A percentile compares a stretch with the other conserved stretches of the same genome.
These are phyloP conservation scores for Erythrophleum fordii DNA, from an alignment of 306 rosid genomes.

Conservation along the genomic window DNA sequence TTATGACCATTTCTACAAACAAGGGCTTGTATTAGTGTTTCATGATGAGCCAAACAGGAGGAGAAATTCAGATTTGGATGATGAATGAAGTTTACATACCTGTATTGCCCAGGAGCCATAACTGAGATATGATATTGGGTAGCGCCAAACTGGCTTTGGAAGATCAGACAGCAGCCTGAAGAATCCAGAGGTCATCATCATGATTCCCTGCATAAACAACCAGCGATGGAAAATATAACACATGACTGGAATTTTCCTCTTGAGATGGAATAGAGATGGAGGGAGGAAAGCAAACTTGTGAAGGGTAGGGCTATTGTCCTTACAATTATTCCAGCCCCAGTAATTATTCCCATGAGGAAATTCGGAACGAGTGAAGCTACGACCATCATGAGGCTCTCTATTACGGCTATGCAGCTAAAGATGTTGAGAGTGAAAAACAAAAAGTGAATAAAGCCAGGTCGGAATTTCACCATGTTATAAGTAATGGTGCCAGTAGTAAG, in stretches of 20 bases:
- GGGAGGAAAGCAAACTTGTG: background rate
- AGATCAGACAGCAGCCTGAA: constrained; percentile 66
- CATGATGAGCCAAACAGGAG: background rate
- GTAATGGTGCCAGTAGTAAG: constrained; percentile 71
- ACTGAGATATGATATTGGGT: constrained; percentile 67
- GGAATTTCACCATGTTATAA: constrained; percentile 78
- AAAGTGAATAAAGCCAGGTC: constrained; percentile 67
- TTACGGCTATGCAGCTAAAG: constrained; percentile 72
- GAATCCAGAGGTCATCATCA: constrained; percentile 92
- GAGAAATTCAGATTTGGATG: constrained; percentile 2
- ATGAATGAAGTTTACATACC: constrained; percentile 39
- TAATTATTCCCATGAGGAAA: constrained; percentile 94
- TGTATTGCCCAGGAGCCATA: constrained; percentile 69
- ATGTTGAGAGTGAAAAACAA: constrained; percentile 75
- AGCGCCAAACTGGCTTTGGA: constrained; percentile 76
- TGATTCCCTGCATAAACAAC: constrained; percentile 73
- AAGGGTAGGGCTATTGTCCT: constrained; percentile 37
- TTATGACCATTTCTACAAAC: background rate
- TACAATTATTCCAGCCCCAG: constrained; percentile 97
- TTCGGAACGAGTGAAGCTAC: constrained; percentile 96
- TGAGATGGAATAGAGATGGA: background rate
- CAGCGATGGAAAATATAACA: constrained; percentile 15
- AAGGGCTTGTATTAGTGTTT: background rate
- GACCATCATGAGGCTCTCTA: constrained; percentile 99
- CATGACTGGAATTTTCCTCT: background rate